phyloP scores from a whole-genome alignment of 1,284 basidiomycete species.

The Cutaneotrichosporon daszewskae region DNA sequence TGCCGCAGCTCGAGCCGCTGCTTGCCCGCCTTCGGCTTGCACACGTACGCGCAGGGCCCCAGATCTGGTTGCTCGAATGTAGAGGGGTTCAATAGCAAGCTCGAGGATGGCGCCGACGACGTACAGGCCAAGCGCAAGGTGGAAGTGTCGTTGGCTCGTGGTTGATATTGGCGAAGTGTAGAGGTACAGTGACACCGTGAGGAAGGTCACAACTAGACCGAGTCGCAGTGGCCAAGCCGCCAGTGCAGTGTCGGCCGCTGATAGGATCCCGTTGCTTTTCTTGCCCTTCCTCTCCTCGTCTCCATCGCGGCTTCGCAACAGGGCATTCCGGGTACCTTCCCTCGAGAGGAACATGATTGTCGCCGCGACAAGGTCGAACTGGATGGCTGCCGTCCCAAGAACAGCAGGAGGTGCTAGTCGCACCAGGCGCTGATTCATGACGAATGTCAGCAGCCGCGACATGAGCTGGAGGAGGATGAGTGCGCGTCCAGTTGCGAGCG shows the following conservation, averaged over 20 bases:
- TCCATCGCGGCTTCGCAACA: conserved; percentile 50
- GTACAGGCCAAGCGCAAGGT: conserved; percentile 61
- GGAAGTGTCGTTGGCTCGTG: conserved; percentile 60
- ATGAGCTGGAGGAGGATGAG: conserved; percentile 80
- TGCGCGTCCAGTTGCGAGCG: conserved; percentile 53
- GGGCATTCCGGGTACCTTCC: conserved; percentile 80
- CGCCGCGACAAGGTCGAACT: conserved; percentile 77
- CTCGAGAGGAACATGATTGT: conserved; percentile 87
- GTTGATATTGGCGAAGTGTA: conserved; percentile 53
- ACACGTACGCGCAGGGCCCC: conserved; percentile 61
- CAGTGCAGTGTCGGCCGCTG: conserved; percentile 8
- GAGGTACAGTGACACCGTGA: conserved; percentile 54
- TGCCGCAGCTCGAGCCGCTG: conserved; percentile 64
- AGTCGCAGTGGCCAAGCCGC: conserved; percentile 59
- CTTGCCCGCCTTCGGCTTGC: conserved; percentile 72
- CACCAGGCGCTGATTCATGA: conserved; percentile 76
- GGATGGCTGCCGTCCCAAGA: conserved; percentile 79
- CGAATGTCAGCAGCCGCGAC: conserved; percentile 77
- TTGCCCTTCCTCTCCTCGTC: too few relatives aligned
- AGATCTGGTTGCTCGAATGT: conserved; percentile 67
- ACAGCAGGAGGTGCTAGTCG: conserved; percentile 77
- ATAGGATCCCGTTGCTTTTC: too few relatives aligned
- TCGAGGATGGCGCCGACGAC: conserved; percentile 67
- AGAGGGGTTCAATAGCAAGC: conserved; percentile 73
- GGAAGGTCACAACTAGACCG: conserved; percentile 55